Conservation (phyloP, 2,329 filamentous ascomycete genomes). For the Ophiostoma sp. region DNA sequence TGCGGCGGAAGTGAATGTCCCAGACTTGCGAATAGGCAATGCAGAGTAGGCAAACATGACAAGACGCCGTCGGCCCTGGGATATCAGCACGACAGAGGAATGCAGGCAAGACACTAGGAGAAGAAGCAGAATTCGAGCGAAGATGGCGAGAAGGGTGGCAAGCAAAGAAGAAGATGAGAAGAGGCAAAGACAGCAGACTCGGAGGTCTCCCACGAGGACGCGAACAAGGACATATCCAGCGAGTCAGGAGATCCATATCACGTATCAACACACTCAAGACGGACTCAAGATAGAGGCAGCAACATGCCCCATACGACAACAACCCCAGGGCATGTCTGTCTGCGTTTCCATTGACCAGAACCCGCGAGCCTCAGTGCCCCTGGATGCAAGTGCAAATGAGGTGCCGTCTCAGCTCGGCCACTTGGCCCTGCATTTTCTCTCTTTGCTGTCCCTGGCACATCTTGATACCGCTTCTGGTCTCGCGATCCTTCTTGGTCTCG, state of each 20-base stretch:
- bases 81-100: constrained; percentile 16
- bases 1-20: constrained; percentile 12
- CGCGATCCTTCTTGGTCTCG: neutral
- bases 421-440: neutral
- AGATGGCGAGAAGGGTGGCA: neutral
- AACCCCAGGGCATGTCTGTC: neutral
- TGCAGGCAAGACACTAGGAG: constrained; percentile 7
- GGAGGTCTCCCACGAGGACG: neutral
- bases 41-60: neutral
- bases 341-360: neutral
- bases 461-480: neutral
- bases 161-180: neutral
- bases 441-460: neutral
- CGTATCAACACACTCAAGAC: neutral
- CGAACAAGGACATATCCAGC: neutral
- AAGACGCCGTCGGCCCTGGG: constrained; percentile 18
- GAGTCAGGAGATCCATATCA: neutral
- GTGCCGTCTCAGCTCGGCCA: neutral
- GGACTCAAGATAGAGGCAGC: neutral
- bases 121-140: neutral
- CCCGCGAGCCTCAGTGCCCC: neutral
- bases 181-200: constrained; percentile 3
- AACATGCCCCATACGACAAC: neutral
- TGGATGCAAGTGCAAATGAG: constrained; percentile 4
- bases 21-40: constrained; percentile 2